phyloP scores from a whole-genome alignment of 2,329 filamentous ascomycete genomes.

The Epichloe glyceriae region DNA sequence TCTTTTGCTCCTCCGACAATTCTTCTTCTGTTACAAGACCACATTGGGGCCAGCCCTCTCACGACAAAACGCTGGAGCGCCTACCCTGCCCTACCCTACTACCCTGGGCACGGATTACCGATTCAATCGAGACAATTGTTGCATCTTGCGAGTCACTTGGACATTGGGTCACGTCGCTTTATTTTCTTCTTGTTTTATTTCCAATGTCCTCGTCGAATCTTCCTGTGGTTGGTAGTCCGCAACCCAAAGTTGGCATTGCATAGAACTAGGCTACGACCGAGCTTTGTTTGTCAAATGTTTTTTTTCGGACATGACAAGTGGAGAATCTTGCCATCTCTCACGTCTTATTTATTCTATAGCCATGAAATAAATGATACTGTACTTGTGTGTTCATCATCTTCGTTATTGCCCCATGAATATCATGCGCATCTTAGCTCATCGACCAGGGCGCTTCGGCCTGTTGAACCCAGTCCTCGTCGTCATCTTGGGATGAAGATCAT shows the following conservation, averaged over 20 bases:
- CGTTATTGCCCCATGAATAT: background rate
- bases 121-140: background rate
- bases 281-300: background rate
- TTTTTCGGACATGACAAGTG: background rate
- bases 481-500: slow-evolving; percentile 55
- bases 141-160: background rate
- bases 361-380: background rate
- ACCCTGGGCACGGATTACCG: background rate
- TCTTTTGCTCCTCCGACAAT: background rate
- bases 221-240: background rate
- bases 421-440: slow-evolving; percentile 24
- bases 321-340: background rate
- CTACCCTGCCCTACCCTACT: no score
- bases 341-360: background rate
- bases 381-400: background rate
- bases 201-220: no score
- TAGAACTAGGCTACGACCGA: background rate
- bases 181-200: background rate
- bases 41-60: background rate
- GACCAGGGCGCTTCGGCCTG: slow-evolving; percentile 67
- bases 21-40: background rate
- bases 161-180: background rate
- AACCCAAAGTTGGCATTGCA: background rate
- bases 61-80: background rate
- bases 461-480: slow-evolving; percentile 57